These are phyloP conservation scores for Pseudotulostoma volvatum DNA, from an alignment of 495 filamentous ascomycete genomes.

Conservation along the genomic window DNA sequence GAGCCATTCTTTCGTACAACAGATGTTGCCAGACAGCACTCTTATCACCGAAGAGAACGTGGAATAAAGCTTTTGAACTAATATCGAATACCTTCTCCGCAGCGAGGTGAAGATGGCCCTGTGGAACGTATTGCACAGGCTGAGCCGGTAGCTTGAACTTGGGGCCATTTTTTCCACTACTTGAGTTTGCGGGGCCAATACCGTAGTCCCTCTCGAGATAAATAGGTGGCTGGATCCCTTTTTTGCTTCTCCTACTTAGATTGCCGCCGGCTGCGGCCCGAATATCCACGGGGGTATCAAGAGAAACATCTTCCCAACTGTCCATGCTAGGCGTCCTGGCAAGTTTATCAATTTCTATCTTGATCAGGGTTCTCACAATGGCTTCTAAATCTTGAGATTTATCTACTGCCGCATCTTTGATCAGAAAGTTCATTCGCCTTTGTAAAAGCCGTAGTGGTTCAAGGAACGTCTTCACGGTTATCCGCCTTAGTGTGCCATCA, in stretches of 20 bases:
- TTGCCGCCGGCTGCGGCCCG: conserved; percentile 8
- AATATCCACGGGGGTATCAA: conserved; percentile 43
- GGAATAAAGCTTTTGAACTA: conserved; percentile 84
- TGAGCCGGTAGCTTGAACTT: conserved; percentile 77
- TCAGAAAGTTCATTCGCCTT: conserved; percentile 63
- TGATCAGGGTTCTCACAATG: conserved; percentile 47
- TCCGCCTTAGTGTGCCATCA: conserved; percentile 45
- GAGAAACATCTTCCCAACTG: conserved; percentile 81
- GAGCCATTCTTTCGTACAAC: conserved; percentile 69
- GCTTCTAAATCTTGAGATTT: conserved; percentile 44
- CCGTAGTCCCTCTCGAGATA: conserved; percentile 46
- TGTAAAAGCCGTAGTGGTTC: conserved; percentile 74
- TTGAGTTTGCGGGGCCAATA: conserved; percentile 24
- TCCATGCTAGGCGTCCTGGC: conserved; percentile 57
- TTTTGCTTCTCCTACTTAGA: conserved; percentile 19
- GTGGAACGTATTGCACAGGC: conserved; percentile 67
- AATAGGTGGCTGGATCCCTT: conserved; percentile 42
- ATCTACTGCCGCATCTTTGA: conserved; percentile 55
- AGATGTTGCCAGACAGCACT: conserved; percentile 85
- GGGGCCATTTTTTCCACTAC: conserved; percentile 35
- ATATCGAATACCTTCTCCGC: conserved; percentile 71
- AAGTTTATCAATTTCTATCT: conserved; percentile 48
- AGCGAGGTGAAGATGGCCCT: conserved; percentile 52
- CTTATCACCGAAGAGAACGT: conserved; percentile 90
- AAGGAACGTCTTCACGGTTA: conserved; percentile 83